A percentile compares a stretch with the other conserved stretches of the same genome.
Conservation (phyloP, 306 rosid species). For the Cajanus cajan region DNA sequence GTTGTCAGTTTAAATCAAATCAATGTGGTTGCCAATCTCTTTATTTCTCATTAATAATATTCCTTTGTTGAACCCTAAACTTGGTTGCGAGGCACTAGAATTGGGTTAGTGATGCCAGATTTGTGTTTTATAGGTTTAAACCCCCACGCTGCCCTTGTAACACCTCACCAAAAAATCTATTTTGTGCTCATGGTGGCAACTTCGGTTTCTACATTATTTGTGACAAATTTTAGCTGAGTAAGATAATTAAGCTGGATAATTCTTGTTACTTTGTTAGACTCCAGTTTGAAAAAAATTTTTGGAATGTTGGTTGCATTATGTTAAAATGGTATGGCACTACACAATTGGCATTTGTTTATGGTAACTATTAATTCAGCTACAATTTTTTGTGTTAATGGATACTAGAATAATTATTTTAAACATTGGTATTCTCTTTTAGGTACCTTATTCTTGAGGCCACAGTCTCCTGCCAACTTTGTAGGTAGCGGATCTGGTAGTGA, state of each 20-base stretch:
- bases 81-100: neutral
- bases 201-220: neutral
- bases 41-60: constrained; percentile 9
- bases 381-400: constrained; percentile 11
- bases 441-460: constrained; percentile 66
- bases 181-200: neutral
- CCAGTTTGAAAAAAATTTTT: neutral
- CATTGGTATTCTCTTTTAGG: constrained; percentile 50
- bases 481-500: constrained; percentile 63
- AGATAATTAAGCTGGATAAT: neutral
- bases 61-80: neutral
- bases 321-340: neutral
- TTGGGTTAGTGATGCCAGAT: neutral
- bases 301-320: neutral
- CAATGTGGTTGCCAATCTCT: neutral
- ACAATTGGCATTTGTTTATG: constrained; percentile 5
- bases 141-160: neutral
- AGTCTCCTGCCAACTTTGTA: constrained; percentile 53
- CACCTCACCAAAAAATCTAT: neutral
- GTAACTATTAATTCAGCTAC: constrained; percentile 6
- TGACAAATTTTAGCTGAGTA: neutral
- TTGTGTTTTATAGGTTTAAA: neutral
- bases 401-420: constrained; percentile 22
- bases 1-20: neutral
- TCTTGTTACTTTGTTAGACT: constrained; percentile 3